phyloP scores from a whole-genome alignment of 768 basidiomycete species.

The Pulveroboletus ravenelii region DNA sequence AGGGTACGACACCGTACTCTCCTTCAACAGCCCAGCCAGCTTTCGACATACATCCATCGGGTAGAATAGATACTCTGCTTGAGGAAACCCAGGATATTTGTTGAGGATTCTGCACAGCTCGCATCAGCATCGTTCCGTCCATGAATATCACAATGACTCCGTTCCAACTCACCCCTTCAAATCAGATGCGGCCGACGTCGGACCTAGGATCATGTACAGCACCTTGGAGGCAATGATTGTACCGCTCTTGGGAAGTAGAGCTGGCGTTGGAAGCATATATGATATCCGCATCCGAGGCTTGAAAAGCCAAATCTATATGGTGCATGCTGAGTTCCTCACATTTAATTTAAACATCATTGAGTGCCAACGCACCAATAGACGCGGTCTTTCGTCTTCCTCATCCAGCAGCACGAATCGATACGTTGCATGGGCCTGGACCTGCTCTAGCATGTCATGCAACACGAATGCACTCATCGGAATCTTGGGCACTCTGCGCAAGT shows the following conservation, averaged over 20 bases:
- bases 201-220: constrained; percentile 74
- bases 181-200: constrained; percentile 40
- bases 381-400: constrained; percentile 76
- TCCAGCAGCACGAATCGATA: constrained; percentile 89
- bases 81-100: constrained; percentile 77
- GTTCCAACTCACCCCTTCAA: constrained; percentile 19
- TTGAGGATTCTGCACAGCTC: constrained; percentile 44
- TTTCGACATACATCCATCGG: constrained; percentile 73
- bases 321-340: not conserved
- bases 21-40: constrained; percentile 62
- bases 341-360: not conserved
- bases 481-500: constrained; percentile 29
- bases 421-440: constrained; percentile 86
- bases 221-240: constrained; percentile 76
- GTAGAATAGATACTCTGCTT: constrained; percentile 85
- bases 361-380: constrained; percentile 60
- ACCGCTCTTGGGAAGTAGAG: constrained; percentile 55
- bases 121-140: not conserved
- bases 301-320: constrained; percentile 83
- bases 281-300: constrained; percentile 82
- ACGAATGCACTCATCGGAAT: constrained; percentile 84
- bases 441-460: constrained; percentile 86
- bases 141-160: not conserved
- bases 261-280: constrained; percentile 54
- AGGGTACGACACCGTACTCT: constrained; percentile 76